Evolutionary conservation across 2,329 filamentous ascomycete species (phyloP), one percentile per base, ranked within the genome.

Genomic region (Fonsecaea pugnacius): DNA sequence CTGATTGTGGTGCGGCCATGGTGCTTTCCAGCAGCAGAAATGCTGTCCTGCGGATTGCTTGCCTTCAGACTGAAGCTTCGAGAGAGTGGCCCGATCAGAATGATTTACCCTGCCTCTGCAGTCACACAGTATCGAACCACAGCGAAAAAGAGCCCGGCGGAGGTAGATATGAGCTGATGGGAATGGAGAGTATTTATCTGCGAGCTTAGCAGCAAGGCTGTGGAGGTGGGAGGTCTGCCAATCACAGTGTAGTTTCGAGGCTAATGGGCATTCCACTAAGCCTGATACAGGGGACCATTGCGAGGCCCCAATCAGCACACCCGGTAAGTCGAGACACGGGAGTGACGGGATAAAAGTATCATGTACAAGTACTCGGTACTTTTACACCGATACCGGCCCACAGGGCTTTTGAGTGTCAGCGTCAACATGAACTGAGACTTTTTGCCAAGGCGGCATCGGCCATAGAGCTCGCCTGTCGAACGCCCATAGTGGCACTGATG

Each of bases 271-370:
- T 10, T 1, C 16, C 50, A 60, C 56, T 56, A 56, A 14, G 56
- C 56, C 57, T 40, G 16, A 43, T 58, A 38, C 62, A 64, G 56
- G 62, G 56, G 30, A 64, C 56, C 54, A 64, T 30, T 50, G 57
- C 56, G 61, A 63, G 48, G 50, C 18, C 4, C 33, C 21, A 30
- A 24, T 36, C 33, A 21, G 21, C 33, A 10, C 4, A 9, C 12
- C 53, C 27, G 27, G 16, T 54, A 24, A 36, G 18, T n/a, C 32
- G 53, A 38, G 12, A 8, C 27, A 30, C 27, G 27, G 27, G 27
- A 4, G 27, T 30, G 8, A 38, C 5, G 30, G 30, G 16, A n/a
- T 5, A 6, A 24, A 48, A 24, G 10, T 48, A 3, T 48, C 43
- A 48, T 4, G 24, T 27, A 27, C 5, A 16, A 30, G 27, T 30